Evolutionary conservation across 495 filamentous ascomycete genomes (phyloP).

Genomic region (Trichoderma virens): DNA sequence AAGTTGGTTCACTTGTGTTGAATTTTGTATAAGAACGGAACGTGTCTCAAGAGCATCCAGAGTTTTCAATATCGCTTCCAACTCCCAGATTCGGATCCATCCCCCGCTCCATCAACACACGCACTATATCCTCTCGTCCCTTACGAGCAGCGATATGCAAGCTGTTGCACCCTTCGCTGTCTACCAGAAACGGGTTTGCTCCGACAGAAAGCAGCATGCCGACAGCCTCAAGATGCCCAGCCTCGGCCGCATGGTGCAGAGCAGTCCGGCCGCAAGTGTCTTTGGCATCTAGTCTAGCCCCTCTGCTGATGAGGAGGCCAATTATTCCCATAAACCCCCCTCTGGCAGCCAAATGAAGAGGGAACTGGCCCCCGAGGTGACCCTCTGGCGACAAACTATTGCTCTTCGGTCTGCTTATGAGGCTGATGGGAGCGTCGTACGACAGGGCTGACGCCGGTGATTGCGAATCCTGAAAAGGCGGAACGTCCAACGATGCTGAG

Average conservation of each 20-base stretch:
- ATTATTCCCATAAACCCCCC: background rate
- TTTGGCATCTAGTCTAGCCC: background rate
- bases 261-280: background rate
- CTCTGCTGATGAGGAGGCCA: background rate
- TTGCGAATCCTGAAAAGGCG: constrained; percentile 1
- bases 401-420: background rate
- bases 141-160: background rate
- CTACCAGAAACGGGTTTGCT: background rate
- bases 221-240: background rate
- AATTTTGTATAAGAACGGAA: too few relatives aligned
- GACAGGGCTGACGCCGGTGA: background rate
- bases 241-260: background rate
- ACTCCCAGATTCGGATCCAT: constrained; percentile 5
- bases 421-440: background rate
- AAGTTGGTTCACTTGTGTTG: too few relatives aligned
- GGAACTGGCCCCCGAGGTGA: background rate
- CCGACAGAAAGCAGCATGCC: background rate
- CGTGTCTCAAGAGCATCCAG: background rate
- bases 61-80: background rate
- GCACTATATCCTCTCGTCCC: constrained; percentile 1
- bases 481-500: background rate
- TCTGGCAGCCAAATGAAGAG: background rate
- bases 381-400: background rate
- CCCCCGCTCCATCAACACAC: constrained; percentile 1
- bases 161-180: background rate